phyloP scores from a whole-genome alignment of 352 stramenopile genomes.

The Globisporangium heterothallicum region DNA sequence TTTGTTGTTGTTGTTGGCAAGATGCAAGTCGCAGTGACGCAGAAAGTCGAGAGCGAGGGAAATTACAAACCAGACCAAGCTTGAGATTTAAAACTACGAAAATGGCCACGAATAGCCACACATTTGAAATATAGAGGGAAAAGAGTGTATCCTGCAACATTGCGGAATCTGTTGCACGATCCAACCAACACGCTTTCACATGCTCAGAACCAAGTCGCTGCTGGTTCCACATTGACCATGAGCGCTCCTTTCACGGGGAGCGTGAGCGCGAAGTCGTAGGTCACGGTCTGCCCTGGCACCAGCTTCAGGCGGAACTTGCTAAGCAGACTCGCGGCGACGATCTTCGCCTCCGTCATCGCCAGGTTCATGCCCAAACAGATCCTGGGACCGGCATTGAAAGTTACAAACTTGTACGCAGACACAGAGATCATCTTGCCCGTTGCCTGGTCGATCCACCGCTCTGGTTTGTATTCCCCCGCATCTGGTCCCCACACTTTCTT shows the following conservation, averaged over 20 bases:
- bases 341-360: constrained; percentile 26
- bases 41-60: too few relatives aligned
- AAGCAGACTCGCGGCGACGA: constrained; percentile 34
- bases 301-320: constrained; percentile 24
- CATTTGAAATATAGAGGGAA: too few relatives aligned
- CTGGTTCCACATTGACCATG: not conserved
- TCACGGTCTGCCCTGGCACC: not conserved
- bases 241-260: constrained; percentile 3
- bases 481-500: constrained; percentile 43
- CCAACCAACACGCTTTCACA: too few relatives aligned
- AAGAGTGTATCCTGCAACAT: too few relatives aligned
- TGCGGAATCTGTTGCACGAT: too few relatives aligned
- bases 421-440: constrained; percentile 14
- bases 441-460: constrained; percentile 34
- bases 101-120: too few relatives aligned
- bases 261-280: not conserved
- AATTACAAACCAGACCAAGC: too few relatives aligned
- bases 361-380: constrained; percentile 30
- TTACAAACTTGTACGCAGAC: constrained; percentile 31
- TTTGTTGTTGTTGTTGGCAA: too few relatives aligned
- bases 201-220: too few relatives aligned
- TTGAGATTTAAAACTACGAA: too few relatives aligned
- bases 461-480: constrained; percentile 38
- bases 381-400: constrained; percentile 26
- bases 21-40: too few relatives aligned